Evolutionary conservation across 306 rosid species (phyloP).

Genomic region (Ziziphus jujuba): DNA sequence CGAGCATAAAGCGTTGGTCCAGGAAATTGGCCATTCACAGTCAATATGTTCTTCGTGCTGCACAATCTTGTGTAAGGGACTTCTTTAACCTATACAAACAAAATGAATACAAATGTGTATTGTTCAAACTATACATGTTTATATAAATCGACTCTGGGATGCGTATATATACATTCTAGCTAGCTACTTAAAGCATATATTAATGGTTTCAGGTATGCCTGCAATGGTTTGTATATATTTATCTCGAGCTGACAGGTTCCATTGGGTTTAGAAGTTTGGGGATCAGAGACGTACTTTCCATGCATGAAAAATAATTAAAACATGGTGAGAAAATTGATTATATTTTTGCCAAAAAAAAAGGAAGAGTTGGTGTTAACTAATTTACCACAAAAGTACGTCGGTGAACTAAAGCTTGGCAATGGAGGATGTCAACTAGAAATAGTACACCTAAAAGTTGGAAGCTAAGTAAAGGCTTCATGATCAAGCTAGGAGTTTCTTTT

Average conservation of each 20-base stretch:
- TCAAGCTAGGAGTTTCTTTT: neutral
- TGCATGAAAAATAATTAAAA: no score
- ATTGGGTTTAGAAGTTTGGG: no score
- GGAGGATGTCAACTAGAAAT: slow-evolving; percentile 15
- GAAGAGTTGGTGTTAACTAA: no score
- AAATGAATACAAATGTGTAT: no score
- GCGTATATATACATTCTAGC: neutral
- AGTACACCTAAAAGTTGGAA: neutral
- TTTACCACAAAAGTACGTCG: slow-evolving; percentile 28
- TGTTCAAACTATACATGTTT: no score
- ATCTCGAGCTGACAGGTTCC: no score
- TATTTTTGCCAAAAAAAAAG: no score
- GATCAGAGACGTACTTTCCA: no score
- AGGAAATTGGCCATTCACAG: slow-evolving; percentile 49
- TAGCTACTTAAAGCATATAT: no score
- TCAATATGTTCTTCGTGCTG: slow-evolving; percentile 45
- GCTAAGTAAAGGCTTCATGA: neutral
- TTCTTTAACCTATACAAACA: slow-evolving; percentile 20
- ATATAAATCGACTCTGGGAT: neutral
- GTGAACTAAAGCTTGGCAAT: slow-evolving; percentile 26
- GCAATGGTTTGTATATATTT: no score
- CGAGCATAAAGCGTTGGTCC: slow-evolving; percentile 45
- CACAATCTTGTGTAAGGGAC: slow-evolving; percentile 28
- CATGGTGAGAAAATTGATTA: no score
- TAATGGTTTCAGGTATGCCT: no score